These are phyloP conservation scores for Candida adriatica DNA, from an alignment of 805 yeast genomes.

Conservation along the genomic window DNA sequence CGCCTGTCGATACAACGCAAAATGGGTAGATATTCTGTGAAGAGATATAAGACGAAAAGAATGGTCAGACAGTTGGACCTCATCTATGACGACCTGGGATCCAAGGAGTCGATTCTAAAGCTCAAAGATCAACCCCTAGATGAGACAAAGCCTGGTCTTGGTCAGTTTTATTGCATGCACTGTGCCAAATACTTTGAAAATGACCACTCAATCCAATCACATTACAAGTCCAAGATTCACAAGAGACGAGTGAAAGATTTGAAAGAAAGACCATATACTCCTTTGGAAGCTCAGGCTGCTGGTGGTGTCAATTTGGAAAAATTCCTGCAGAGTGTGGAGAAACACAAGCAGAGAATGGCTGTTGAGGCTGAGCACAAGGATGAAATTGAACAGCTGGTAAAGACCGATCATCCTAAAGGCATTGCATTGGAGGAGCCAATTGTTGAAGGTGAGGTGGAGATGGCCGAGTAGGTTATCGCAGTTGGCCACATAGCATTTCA, in stretches of 20 bases:
- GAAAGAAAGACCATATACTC: constrained; percentile 71
- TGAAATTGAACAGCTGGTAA: constrained; percentile 25
- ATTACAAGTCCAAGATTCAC: constrained; percentile 71
- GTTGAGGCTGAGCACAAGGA: constrained; percentile 41
- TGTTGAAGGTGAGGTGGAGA: constrained; percentile 20
- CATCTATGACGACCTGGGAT: constrained; percentile 66
- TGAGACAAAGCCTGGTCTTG: constrained; percentile 89
- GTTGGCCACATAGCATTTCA: too few species aligned
- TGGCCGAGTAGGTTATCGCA: constrained; percentile 18
- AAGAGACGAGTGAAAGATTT: constrained; percentile 79
- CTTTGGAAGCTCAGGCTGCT: constrained; percentile 87
- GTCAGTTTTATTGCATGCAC: constrained; percentile 89
- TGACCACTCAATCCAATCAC: constrained; percentile 64
- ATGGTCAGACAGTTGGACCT: constrained; percentile 80
- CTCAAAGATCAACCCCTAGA: constrained; percentile 80
- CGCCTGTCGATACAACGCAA: constrained; percentile 5
- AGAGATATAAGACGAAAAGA: constrained; percentile 85
- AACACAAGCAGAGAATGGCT: constrained; percentile 45
- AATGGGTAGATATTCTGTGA: constrained; percentile 87
- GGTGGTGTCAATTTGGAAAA: constrained; percentile 69
- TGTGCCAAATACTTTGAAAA: constrained; percentile 91
- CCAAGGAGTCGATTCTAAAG: constrained; percentile 53
- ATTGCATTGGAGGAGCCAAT: constrained; percentile 19
- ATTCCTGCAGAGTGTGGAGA: constrained; percentile 57
- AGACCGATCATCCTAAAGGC: constrained; percentile 22